These are phyloP conservation scores for Chalciporus pseudorubinellus DNA, from an alignment of 768 basidiomycete species.

Conservation along the genomic window DNA sequence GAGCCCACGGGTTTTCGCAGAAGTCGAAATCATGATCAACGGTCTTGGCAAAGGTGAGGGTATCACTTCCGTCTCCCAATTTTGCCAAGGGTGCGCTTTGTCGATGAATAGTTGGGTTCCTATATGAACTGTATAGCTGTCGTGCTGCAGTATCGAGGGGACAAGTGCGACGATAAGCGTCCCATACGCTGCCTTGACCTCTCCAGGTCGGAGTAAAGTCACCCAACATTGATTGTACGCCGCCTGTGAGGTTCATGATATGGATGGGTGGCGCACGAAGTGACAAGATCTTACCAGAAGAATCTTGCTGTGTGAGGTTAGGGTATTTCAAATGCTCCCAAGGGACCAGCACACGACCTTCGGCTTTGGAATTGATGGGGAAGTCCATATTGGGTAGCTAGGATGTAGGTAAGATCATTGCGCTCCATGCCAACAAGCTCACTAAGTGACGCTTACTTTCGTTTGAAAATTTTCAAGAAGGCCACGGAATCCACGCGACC, in stretches of 20 bases:
- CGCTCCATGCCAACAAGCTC: neutral
- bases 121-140: conserved; percentile 75
- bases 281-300: conserved; percentile 26
- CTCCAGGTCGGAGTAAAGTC: conserved; percentile 83
- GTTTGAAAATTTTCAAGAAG: conserved; percentile 74
- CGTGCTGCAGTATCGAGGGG: conserved; percentile 75
- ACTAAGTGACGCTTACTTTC: too few species aligned
- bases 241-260: conserved; percentile 34
- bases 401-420: neutral
- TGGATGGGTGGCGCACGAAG: neutral
- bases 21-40: conserved; percentile 74
- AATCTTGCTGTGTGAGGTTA: conserved; percentile 56
- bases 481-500: conserved; percentile 71
- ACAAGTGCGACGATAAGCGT: conserved; percentile 92
- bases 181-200: conserved; percentile 86
- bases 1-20: conserved; percentile 79
- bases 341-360: conserved; percentile 89
- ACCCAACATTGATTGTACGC: conserved; percentile 55
- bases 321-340: conserved; percentile 82
- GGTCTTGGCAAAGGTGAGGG: conserved; percentile 60
- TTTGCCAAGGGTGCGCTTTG: conserved; percentile 28
- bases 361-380: conserved; percentile 89
- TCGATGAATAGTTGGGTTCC: conserved; percentile 40
- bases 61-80: conserved; percentile 37
- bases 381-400: conserved; percentile 94